A percentile compares a stretch with the other conserved stretches of the same genome.
phyloP scores from a whole-genome alignment of 768 basidiomycete genomes.

The Phylloporus arenicola region DNA sequence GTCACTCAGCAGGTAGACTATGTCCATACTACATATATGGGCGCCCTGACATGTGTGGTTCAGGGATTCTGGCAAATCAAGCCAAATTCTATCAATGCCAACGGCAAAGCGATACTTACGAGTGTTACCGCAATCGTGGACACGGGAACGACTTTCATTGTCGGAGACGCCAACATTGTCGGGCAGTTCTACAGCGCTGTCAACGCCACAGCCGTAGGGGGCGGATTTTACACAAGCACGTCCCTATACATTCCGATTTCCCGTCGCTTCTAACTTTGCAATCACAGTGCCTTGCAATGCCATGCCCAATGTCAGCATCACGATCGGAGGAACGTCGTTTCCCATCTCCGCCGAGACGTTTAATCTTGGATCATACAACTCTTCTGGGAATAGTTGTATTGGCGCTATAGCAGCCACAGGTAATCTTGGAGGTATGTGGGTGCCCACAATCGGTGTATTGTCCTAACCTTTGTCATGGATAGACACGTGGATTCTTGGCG shows the following conservation, averaged over 20 bases:
- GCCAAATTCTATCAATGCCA: conserved; percentile 15
- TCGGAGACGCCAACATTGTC: conserved; percentile 38
- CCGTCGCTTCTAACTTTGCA: conserved; percentile 1
- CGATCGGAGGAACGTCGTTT: conserved; percentile 31
- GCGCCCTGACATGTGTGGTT: neutral
- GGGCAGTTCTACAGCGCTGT: conserved; percentile 27
- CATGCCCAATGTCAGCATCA: conserved; percentile 29
- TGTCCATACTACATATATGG: neutral
- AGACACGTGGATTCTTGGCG: conserved; percentile 35
- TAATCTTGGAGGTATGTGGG: conserved; percentile 18
- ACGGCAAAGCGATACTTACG: conserved; percentile 13
- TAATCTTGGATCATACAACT: conserved; percentile 33
- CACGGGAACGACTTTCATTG: conserved; percentile 42
- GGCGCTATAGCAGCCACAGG: conserved; percentile 14
- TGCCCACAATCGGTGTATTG: neutral
- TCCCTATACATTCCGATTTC: neutral
- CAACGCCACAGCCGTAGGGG: conserved; percentile 26
- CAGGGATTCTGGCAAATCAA: conserved; percentile 24
- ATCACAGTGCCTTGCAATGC: conserved; percentile 21
- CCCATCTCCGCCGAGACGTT: conserved; percentile 26
- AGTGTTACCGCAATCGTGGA: conserved; percentile 36
- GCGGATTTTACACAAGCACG: conserved; percentile 35
- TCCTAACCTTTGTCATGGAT: neutral
- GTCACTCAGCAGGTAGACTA: conserved; percentile 27
- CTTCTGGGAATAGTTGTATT: conserved; percentile 11